Base-by-base conservation (phyloP, 2,329 filamentous ascomycete species). In the Aspergillus sp. region DNA sequence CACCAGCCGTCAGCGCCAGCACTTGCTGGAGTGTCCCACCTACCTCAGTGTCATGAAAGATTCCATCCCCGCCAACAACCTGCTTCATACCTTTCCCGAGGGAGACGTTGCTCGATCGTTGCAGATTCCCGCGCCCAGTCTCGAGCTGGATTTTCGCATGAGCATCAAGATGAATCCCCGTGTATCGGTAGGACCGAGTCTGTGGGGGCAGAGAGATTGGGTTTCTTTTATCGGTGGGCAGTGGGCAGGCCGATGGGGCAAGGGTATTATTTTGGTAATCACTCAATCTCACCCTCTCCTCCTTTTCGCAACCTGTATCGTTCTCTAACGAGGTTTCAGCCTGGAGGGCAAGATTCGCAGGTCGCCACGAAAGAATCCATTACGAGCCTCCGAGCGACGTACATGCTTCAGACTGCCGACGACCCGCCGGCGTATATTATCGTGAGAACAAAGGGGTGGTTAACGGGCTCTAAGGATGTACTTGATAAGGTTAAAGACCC, bases 1-100 rank as follows among this genome's bases (percentile, higher is more conserved):
- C 49, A 74, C 71, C n/a, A 73, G 70, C 54, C 66, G 71, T 50
- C 71, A 74, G 55, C 69, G 71, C 33, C 71, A 74, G 51, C 71
- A 74, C 56, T 60, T 74, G 27, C 59, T 73, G n/a, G 71, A 74
- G 57, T 74, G 71, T 43, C 64, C 68, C 4, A 73, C 71, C 44
- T 75, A 75, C 50, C 67, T 74, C 19, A 74, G 72, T 54, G 72
- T 74, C 34, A 75, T 75, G 72, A 74, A 74, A 53, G 73, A 75
- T 48, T 72, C 71, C 1, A 75, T 75, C 39, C 73, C 73, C 29
- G 73, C 73, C 44, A 75, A 75, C 52, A 74, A 74, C 49, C 63
- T 75, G 41, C 67, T 74, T 30, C 72, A 75, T 56, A 71, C 71
- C 36, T 75, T 74, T 54, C 72, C 73, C 29, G 71, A 74, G 55